Conservation (phyloP, 2,329 filamentous ascomycete species). For the Aspergillaceae sp. region DNA sequence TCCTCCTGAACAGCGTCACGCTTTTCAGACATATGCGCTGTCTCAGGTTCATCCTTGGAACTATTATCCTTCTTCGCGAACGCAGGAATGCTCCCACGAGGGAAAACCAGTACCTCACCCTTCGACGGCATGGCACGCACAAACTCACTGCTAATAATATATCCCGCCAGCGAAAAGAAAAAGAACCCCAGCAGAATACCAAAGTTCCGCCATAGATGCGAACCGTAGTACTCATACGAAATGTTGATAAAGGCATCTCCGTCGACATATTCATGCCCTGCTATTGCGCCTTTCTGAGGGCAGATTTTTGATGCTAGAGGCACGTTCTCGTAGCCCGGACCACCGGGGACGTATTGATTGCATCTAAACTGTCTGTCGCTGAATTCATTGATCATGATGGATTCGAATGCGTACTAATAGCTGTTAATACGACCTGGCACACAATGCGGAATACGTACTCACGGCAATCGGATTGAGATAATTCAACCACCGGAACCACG, state of each 20-base stretch:
- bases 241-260: slow-evolving; percentile 52
- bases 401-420: slow-evolving; percentile 62
- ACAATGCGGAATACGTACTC: slow-evolving; percentile 1
- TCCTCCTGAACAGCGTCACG: slow-evolving; percentile 63
- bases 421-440: background rate
- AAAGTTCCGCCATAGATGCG: slow-evolving; percentile 58
- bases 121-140: slow-evolving; percentile 58
- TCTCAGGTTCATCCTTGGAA: slow-evolving; percentile 16
- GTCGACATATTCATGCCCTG: slow-evolving; percentile 46
- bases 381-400: slow-evolving; percentile 80
- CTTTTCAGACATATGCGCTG: slow-evolving; percentile 17
- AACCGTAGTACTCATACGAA: slow-evolving; percentile 48
- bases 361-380: slow-evolving; percentile 51
- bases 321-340: slow-evolving; percentile 33
- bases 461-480: slow-evolving; percentile 65
- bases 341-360: slow-evolving; percentile 36
- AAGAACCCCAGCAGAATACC: slow-evolving; percentile 59
- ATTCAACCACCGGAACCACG: slow-evolving; percentile 76
- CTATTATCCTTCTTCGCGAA: slow-evolving; percentile 14
- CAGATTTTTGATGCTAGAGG: slow-evolving; percentile 44
- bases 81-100: slow-evolving; percentile 55
- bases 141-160: slow-evolving; percentile 56
- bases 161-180: slow-evolving; percentile 49
- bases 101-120: slow-evolving; percentile 66
- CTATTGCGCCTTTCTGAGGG: slow-evolving; percentile 47